Evolutionary conservation across 345 rosid species (phyloP), one percentile per base, ranked within the genome.

Genomic region (Linum lewisii): DNA sequence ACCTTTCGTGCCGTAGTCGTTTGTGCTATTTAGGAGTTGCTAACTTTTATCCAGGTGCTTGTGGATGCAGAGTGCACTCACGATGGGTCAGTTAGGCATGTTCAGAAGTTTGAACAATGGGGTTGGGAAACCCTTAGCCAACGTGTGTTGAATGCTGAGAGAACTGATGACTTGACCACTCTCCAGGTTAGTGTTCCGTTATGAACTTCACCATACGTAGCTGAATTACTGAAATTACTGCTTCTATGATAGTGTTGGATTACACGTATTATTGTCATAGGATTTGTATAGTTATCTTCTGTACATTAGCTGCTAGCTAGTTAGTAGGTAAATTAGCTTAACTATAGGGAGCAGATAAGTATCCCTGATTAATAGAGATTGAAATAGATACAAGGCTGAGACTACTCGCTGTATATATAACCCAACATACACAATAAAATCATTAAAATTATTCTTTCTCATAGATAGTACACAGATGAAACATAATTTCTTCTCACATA

Each of bases 61-160:
- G 99, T 93, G 58, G 99, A 93, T 78, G 99, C 99, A 50, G 99
- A 89, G 66, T 93, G 97, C 73, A 93, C 97, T 64, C 99, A 89
- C 72, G 99, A 93, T 74, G 99, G 99, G 13, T 93, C 99, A 24
- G 73, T 89, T 54, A 81, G 72, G 67, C 97, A 89, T 68, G 74
- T 93, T 61, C 95, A 89, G 64, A 93, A 93, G 69, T 93, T 83
- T 81, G 99, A 89, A 71, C 79, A 83, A 7, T 93, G 97, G 97
- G 97, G 95, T 51, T 93, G 99, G 95, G 80, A 71, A 73, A 84
- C 97, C 24, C 78, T 93, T 72, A 78, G 86, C 69, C 88, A 79
- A 10, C 99, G 99, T 69, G 90, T 89, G 6, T 68, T 89, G 64
- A 77, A 82, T 64, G 95, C 95, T 5, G 87, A 86, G 60, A 82